Evolutionary conservation across 2,329 filamentous ascomycete genomes (phyloP).

Genomic region (Exophiala alcalophila): DNA sequence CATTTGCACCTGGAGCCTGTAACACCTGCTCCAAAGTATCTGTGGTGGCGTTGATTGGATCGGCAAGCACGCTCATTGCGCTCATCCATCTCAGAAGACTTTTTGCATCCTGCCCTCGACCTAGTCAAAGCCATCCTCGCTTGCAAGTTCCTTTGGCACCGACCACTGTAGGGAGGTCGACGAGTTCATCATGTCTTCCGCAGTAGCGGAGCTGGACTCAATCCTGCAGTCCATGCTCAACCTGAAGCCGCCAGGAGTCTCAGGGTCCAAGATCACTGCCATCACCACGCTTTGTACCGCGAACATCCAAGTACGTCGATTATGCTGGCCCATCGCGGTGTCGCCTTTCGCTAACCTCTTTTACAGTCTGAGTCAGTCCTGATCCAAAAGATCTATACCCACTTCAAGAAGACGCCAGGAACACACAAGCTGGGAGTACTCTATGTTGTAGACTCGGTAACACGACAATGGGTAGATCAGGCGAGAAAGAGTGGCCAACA

Average conservation of each 20-base stretch:
- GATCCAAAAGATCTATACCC: constrained; percentile 93
- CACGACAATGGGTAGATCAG: constrained; percentile 96
- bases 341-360: constrained; percentile 31
- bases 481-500: constrained; percentile 82
- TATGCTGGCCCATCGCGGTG: background rate
- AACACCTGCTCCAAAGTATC: constrained; percentile 5
- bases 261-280: constrained; percentile 82
- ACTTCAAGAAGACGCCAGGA: constrained; percentile 90
- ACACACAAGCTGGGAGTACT: constrained; percentile 98
- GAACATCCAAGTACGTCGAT: constrained; percentile 76
- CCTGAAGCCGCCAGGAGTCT: constrained; percentile 90
- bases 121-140: constrained; percentile 10
- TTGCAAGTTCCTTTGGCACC: constrained; percentile 14
- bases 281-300: constrained; percentile 84
- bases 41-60: constrained; percentile 3
- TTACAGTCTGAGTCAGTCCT: constrained; percentile 85
- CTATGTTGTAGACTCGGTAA: constrained; percentile 99
- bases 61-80: background rate
- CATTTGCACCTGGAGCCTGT: constrained; percentile 16
- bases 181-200: constrained; percentile 63
- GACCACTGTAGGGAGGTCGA: constrained; percentile 17
- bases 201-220: constrained; percentile 85
- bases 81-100: background rate
- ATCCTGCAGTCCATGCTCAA: constrained; percentile 87
- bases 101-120: constrained; percentile 1